Evolutionary conservation across 305 asterid species (phyloP).

Genomic region (Coffea humblotiana): DNA sequence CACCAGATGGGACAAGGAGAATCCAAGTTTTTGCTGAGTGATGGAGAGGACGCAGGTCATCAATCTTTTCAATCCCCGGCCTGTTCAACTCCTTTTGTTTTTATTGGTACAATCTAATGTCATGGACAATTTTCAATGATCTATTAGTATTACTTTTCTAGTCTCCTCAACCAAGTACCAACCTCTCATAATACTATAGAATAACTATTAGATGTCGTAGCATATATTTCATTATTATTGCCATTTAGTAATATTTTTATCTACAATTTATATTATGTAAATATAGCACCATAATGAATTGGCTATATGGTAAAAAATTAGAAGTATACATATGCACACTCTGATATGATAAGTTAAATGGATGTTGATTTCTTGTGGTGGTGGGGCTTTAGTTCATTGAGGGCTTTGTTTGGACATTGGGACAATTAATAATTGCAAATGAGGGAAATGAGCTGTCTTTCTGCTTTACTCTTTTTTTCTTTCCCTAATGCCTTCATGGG

Average conservation of each 20-base stretch:
- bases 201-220: background rate
- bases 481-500: conserved; percentile 10
- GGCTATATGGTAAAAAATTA: background rate
- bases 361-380: conserved; percentile 38
- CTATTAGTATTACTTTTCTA: conserved; percentile 11
- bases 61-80: conserved; percentile 52
- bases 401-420: conserved; percentile 41
- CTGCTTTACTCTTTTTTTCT: conserved; percentile 11
- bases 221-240: background rate
- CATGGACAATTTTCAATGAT: conserved; percentile 2
- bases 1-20: conserved; percentile 55
- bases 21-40: conserved; percentile 47
- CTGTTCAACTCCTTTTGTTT: conserved; percentile 48
- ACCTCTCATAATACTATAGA: background rate
- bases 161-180: conserved; percentile 16
- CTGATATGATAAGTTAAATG: background rate
- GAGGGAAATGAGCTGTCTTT: conserved; percentile 42
- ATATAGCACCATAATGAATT: background rate
- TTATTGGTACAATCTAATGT: conserved; percentile 14
- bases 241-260: background rate
- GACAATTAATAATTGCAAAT: conserved; percentile 25
- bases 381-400: conserved; percentile 40
- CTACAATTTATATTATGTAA: background rate
- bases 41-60: conserved; percentile 64
- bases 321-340: background rate